These are phyloP conservation scores for Coniochaeta ligniaria DNA, from an alignment of 2,329 filamentous ascomycete species.

Conservation along the genomic window DNA sequence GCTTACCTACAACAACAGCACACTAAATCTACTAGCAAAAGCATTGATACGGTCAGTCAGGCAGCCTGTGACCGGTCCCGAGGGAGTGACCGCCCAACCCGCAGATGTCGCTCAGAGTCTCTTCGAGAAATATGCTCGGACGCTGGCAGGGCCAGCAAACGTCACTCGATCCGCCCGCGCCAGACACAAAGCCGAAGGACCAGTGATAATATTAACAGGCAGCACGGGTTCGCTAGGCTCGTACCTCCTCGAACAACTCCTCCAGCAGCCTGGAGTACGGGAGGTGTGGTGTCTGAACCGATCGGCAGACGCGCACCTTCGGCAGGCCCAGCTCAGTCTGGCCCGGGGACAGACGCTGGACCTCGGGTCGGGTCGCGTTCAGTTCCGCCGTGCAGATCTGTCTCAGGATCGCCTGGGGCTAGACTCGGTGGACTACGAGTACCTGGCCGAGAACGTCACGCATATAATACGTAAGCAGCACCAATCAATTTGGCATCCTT, in stretches of 20 bases:
- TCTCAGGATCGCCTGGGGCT: slow-evolving; percentile 41
- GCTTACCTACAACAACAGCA: not conserved
- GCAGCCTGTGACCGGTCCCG: no score
- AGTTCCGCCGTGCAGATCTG: slow-evolving; percentile 42
- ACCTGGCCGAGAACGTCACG: slow-evolving; percentile 30
- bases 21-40: no score
- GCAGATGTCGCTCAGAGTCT: not conserved
- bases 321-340: slow-evolving; percentile 30
- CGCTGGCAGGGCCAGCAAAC: no score
- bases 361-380: slow-evolving; percentile 28
- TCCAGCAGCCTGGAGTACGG: no score
- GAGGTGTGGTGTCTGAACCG: slow-evolving; percentile 43
- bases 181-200: not conserved
- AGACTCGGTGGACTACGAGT: slow-evolving; percentile 20
- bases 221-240: slow-evolving; percentile 41
- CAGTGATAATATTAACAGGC: slow-evolving; percentile 28
- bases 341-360: not conserved
- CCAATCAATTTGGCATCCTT: no score
- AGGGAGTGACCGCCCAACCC: no score
- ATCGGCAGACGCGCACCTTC: slow-evolving; percentile 29
- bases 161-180: no score
- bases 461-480: slow-evolving; percentile 34
- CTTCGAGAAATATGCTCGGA: slow-evolving; percentile 7
- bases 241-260: slow-evolving; percentile 40
- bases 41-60: no score